Percentiles rank a stretch among this genome's conserved stretches.
These are phyloP conservation scores for Clarireedia paspali DNA, from an alignment of 2,329 filamentous ascomycete genomes.

Conservation along the genomic window DNA sequence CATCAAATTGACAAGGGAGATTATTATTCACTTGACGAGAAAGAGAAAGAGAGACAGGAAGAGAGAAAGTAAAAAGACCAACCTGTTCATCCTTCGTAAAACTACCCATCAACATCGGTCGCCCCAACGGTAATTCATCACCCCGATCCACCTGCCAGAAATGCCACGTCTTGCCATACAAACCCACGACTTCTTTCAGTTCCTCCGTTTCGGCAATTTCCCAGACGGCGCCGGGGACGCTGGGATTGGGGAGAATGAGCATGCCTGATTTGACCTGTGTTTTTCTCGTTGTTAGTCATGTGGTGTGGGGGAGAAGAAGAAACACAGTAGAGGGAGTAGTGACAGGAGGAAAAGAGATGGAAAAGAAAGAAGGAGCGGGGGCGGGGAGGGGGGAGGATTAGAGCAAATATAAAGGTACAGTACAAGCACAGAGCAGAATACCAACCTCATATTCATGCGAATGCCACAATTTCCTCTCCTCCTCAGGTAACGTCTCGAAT, in stretches of 20 bases:
- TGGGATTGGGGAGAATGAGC: constrained; percentile 61
- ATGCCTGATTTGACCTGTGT: constrained; percentile 43
- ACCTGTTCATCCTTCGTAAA: constrained; percentile 5
- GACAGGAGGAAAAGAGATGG: too few relatives aligned
- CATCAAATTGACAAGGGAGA: too few relatives aligned
- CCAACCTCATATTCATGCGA: constrained; percentile 57
- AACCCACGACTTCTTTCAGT: constrained; percentile 65
- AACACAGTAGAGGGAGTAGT: constrained; percentile 17
- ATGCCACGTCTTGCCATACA: constrained; percentile 83
- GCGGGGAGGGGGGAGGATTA: neutral
- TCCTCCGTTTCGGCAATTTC: constrained; percentile 69
- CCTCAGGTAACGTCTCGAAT: constrained; percentile 54
- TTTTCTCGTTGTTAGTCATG: neutral
- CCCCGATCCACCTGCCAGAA: constrained; percentile 79
- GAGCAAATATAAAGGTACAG: constrained; percentile 45
- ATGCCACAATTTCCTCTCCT: constrained; percentile 75
- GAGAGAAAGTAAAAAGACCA: neutral
- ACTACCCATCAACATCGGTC: constrained; percentile 10
- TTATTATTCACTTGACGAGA: too few relatives aligned
- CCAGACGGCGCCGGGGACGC: constrained; percentile 56
- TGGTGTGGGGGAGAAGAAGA: neutral
- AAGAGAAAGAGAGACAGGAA: too few relatives aligned
- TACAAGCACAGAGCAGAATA: constrained; percentile 62
- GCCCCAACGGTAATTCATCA: constrained; percentile 1
- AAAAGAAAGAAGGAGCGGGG: neutral